Evolutionary conservation across 305 asterid species (phyloP), one percentile per base, ranked within the genome.

Genomic region (Fraxinus dipetala): DNA sequence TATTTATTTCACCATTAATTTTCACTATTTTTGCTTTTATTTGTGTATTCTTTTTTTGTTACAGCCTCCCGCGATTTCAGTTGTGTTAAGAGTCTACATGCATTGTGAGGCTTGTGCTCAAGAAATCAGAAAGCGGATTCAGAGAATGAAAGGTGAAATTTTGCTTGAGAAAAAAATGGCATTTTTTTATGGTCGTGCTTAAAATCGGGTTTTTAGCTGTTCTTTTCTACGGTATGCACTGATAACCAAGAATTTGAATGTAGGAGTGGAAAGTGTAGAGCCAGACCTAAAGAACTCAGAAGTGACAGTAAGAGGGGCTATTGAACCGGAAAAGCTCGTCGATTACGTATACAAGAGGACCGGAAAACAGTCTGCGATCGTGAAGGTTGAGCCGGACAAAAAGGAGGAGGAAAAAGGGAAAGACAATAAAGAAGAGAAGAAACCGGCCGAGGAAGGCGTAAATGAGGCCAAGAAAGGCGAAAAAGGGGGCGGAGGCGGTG

Each of bases 231-330:
- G 40, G 2, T 1, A 34, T 31, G 5, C 9, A 10, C 38, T 34
- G 26, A 14, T 36, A 40, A 67, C 72, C 43, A 67, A 14, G 51
- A 67, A 34, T 20, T 73, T 20, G 72, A 40, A 28, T 76, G 26
- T 63, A 94, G 99, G 98, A 10, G 97, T 95, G 61, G 96, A 94
- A 83, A 94, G 83, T 78, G 97, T 85, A 1, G 94, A 86, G 87
- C 91, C 98, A 3, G 99, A 95, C 86, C 91, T 92, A 2, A 92
- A 92, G 87, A 85, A 86, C 87, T 91, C 98, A 4, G 89, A 90
- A 31, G 99, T 95, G 77, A 85, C 82, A 0, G 99, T 95, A 10
- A 93, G 86, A 67, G 99, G 99, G 11, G 88, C 20, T 2, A 83
- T 92, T 8, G 93, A 91, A 51, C 88, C 97, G 26, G 86, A 87